phyloP scores from a whole-genome alignment of 2,329 filamentous ascomycete genomes.

The Sarocladium strictum region DNA sequence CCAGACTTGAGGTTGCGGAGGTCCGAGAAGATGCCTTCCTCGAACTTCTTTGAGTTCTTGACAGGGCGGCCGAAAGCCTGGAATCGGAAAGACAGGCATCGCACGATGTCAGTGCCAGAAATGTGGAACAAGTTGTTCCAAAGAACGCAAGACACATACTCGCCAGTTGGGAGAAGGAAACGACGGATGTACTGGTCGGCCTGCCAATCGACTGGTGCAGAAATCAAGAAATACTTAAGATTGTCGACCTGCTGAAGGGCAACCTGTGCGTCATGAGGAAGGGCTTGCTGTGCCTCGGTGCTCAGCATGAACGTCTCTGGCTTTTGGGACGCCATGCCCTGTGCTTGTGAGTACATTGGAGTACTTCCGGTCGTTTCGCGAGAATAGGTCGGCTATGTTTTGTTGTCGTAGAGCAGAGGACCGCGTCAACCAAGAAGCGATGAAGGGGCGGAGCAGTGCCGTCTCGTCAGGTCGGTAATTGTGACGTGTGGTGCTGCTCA shows the following conservation, averaged over 20 bases:
- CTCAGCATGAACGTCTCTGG: conserved; percentile 99
- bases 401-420: neutral
- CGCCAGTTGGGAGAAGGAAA: conserved; percentile 91
- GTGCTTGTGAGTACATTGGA: conserved; percentile 74
- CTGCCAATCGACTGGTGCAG: conserved; percentile 95
- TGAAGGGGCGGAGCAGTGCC: neutral
- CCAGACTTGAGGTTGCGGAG: conserved; percentile 96
- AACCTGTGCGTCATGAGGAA: conserved; percentile 94
- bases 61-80: conserved; percentile 97
- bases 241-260: conserved; percentile 98
- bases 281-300: conserved; percentile 90
- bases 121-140: conserved; percentile 99
- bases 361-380: neutral
- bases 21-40: conserved; percentile 99
- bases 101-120: conserved; percentile 96
- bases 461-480: neutral
- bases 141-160: conserved; percentile 97
- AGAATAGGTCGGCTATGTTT: neutral
- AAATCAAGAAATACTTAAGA: conserved; percentile 99
- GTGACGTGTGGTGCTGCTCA: conserved; percentile 3
- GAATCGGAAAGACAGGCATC: conserved; percentile 96
- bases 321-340: conserved; percentile 88
- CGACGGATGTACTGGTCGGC: conserved; percentile 93
- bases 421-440: neutral
- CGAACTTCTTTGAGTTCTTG: conserved; percentile 99